Percentiles rank a stretch among this genome's conserved stretches.
These are phyloP conservation scores for Luffa acutangula DNA, from an alignment of 306 rosid species.

Conservation along the genomic window DNA sequence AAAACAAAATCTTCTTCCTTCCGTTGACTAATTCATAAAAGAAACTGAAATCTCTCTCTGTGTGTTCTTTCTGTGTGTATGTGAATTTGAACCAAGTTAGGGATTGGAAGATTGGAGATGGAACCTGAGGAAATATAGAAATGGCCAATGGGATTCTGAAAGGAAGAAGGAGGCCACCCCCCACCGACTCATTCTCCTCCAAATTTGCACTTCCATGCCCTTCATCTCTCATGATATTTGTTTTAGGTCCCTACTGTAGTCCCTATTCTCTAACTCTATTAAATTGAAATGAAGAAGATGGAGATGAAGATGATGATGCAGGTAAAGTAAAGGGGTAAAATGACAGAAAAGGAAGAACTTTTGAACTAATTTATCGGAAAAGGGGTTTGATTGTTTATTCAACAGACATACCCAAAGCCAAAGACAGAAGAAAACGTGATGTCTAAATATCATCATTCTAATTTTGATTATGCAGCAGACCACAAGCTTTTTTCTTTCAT, in stretches of 20 bases:
- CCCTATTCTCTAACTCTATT: background rate
- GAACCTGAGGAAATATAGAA: background rate
- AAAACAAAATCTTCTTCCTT: background rate
- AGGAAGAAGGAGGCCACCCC: background rate
- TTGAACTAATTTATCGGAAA: background rate
- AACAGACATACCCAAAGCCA: background rate
- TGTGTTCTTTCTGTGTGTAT: background rate
- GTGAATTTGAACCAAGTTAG: background rate
- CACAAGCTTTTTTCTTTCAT: background rate
- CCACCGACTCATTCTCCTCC: background rate
- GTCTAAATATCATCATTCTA: background rate
- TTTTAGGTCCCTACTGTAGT: background rate
- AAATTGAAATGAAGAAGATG: background rate
- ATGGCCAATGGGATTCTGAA: background rate
- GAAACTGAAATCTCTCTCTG: background rate
- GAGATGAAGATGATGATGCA: background rate
- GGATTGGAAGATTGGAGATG: background rate
- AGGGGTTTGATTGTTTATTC: background rate
- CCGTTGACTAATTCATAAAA: background rate
- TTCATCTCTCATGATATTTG: background rate
- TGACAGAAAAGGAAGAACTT: background rate
- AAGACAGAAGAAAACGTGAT: background rate
- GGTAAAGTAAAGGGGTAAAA: background rate
- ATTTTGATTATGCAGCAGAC: background rate
- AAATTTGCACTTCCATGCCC: background rate